Conservation (phyloP, 495 filamentous ascomycete genomes). For the Penicillium nucicola region DNA sequence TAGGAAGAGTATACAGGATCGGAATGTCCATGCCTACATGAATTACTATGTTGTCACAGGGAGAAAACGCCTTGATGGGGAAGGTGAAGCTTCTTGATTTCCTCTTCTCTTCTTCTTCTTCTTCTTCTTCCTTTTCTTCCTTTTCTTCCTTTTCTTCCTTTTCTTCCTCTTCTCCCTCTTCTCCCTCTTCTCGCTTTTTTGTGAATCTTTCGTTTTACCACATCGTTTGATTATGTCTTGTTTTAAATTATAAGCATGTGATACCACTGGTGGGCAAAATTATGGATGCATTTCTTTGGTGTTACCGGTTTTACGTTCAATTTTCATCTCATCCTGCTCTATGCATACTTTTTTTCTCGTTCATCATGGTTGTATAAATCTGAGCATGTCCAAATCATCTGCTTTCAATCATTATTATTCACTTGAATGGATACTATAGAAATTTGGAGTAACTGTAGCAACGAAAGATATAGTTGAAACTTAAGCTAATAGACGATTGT, state of each 20-base stretch:
- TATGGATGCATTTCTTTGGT: slow-evolving; percentile 24
- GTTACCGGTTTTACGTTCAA: slow-evolving; percentile 9
- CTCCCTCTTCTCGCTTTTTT: not conserved
- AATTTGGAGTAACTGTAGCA: too few relatives aligned
- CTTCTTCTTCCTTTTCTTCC: too few relatives aligned
- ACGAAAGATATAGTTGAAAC: too few relatives aligned
- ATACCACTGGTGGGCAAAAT: slow-evolving; percentile 27
- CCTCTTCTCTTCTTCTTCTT: not conserved
- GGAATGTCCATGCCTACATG: slow-evolving; percentile 52
- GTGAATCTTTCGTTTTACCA: slow-evolving; percentile 8
- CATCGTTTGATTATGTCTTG: slow-evolving; percentile 15
- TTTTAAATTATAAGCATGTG: slow-evolving; percentile 30
- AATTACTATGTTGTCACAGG: slow-evolving; percentile 53
- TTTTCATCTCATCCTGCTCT: slow-evolving; percentile 3
- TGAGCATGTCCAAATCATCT: too few relatives aligned
- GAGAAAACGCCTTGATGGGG: slow-evolving; percentile 43
- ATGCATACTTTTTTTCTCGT: not conserved
- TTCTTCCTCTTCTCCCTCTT: too few relatives aligned
- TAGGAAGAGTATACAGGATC: slow-evolving; percentile 52
- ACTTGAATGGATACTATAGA: too few relatives aligned
- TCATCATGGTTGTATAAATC: not conserved
- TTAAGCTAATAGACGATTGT: too few relatives aligned
- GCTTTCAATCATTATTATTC: too few relatives aligned
- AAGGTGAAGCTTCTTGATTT: slow-evolving; percentile 12
- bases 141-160: too few relatives aligned